phyloP scores from a whole-genome alignment of 129 eudicot species.

The Dittrichia graveolens region DNA sequence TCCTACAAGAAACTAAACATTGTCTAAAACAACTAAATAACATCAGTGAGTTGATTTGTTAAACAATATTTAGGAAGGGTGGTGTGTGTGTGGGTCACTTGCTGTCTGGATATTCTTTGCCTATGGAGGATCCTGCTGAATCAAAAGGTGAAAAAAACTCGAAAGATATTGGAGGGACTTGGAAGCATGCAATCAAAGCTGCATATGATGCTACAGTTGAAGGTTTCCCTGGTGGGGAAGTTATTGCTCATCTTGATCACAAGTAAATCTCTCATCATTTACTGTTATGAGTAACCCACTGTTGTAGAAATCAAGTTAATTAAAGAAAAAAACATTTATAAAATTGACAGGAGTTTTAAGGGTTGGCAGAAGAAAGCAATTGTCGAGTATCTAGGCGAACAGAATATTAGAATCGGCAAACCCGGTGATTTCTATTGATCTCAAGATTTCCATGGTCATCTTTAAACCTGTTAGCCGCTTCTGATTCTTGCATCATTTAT shows the following conservation, averaged over 20 bases:
- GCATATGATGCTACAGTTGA: constrained; percentile 77
- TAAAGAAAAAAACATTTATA: not conserved
- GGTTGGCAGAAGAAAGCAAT: constrained; percentile 97
- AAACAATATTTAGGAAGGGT: constrained; percentile 47
- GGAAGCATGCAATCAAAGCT: constrained; percentile 74
- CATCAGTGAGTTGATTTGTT: not conserved
- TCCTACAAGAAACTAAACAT: too few relatives aligned
- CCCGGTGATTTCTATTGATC: constrained; percentile 68
- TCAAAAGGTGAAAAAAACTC: constrained; percentile 41
- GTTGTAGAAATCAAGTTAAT: not conserved
- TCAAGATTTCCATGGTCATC: constrained; percentile 2
- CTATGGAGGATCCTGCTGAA: constrained; percentile 85
- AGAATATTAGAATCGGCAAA: constrained; percentile 66
- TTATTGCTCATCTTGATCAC: constrained; percentile 90
- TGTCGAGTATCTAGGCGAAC: constrained; percentile 48
- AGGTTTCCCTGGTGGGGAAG: constrained; percentile 86
- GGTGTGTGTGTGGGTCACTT: constrained; percentile 75
- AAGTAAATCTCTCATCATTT: constrained; percentile 50
- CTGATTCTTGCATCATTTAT: not conserved
- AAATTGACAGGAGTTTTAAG: constrained; percentile 81
- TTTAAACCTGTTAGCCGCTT: not conserved
- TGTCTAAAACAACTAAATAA: not conserved
- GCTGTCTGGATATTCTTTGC: constrained; percentile 84
- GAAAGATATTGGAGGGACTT: constrained; percentile 70
- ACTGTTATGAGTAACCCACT: constrained; percentile 12